Evolutionary conservation across 768 basidiomycete species (phyloP).

Genomic region (Leucocoprinus leucothites): DNA sequence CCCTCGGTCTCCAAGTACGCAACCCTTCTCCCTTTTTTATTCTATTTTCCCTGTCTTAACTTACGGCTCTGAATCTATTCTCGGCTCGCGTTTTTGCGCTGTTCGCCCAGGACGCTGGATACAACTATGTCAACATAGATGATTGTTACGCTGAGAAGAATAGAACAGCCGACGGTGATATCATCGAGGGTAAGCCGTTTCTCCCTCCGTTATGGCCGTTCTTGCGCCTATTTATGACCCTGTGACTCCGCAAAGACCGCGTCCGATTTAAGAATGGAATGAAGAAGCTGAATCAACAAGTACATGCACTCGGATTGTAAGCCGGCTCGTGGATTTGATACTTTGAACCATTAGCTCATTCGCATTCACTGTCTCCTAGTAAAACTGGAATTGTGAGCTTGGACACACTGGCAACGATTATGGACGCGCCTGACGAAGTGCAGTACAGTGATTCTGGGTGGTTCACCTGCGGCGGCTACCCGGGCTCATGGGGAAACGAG

Average conservation of each 20-base stretch:
- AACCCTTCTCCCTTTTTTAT: background rate
- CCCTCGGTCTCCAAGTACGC: conserved; percentile 47
- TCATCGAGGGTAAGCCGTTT: conserved; percentile 44
- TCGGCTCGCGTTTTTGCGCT: background rate
- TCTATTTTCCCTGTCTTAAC: background rate
- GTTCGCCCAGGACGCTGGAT: conserved; percentile 46
- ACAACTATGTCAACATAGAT: conserved; percentile 57
- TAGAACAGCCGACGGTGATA: conserved; percentile 45
- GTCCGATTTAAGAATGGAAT: conserved; percentile 56
- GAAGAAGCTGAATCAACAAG: conserved; percentile 49
- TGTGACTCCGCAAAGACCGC: conserved; percentile 31
- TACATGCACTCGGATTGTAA: conserved; percentile 56
- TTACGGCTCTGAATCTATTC: background rate
- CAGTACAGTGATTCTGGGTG: conserved; percentile 69
- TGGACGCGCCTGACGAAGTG: background rate
- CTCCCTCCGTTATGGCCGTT: background rate
- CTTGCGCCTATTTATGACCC: background rate
- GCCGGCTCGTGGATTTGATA: conserved; percentile 51
- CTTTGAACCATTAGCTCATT: conserved; percentile 12
- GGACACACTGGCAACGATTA: background rate
- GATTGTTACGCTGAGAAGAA: conserved; percentile 64
- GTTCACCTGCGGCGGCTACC: conserved; percentile 63
- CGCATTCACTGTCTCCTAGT: conserved; percentile 25
- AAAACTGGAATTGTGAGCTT: conserved; percentile 59
- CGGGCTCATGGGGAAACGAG: conserved; percentile 64